Base-by-base conservation (phyloP, 768 basidiomycete genomes). In the Phanerodontia chrysosporium region DNA sequence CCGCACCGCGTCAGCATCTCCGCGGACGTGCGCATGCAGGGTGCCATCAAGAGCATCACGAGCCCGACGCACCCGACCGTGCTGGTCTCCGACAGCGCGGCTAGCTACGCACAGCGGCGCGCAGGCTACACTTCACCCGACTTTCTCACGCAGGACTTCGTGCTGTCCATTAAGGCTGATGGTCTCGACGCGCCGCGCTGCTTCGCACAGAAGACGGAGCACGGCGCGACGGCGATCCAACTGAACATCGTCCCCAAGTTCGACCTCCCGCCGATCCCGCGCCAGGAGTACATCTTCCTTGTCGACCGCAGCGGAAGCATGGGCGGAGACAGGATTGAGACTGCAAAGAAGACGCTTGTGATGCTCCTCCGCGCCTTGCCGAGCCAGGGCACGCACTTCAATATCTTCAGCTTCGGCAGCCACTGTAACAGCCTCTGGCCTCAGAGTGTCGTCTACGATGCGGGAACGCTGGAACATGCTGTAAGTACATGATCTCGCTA, bases 231-330 rank as follows among this genome's bases (percentile, higher is more conserved):
- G 39, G 82, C 82, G 0, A 68, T 85, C 71, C 82, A 81, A 39
- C 66, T 85, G 35, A 80, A 78, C 0, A 65, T 86, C n/a, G 76
- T 86, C 3, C 83, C 85, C 1, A 79, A 76, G 45, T 79, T 81
- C 58, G 65, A 72, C 21, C 64, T 83, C 2, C 75, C 77, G 1
- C 73, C 73, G 1, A 64, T 83, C 0, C 58, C 58, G 14, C 65
- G 71, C 0, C 83, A 84, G 54, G 85, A 87, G 58, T 87, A 81
- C 56, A 70, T 87, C 0, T 87, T 87, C 61, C 58, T 87, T 7
- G 71, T 87, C 12, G 85, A 87, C 61, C 72, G 83, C 46, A 83
- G 80, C 21, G 78, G 80, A 0, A 84, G 81, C 51, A 87, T 87
- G 86, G 0, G 0, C 0, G 42, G 49, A 18, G 13, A 25, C 14